Conservation (phyloP, 441 rosid genomes). For the Biscutella auriculata region DNA sequence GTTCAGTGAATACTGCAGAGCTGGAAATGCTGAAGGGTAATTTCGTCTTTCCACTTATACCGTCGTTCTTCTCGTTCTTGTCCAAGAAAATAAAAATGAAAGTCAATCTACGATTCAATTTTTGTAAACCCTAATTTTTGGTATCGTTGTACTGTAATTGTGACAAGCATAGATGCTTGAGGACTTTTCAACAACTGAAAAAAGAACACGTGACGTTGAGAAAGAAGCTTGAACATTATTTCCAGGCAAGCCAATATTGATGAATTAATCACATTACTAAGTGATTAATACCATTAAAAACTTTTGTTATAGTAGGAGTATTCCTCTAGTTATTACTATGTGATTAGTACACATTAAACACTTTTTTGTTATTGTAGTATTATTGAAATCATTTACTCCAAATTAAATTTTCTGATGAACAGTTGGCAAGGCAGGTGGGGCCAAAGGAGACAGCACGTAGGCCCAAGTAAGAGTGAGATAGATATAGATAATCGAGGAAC, state of each 20-base stretch:
- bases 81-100: neutral
- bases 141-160: neutral
- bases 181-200: slow-evolving; percentile 74
- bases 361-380: too few relatives aligned
- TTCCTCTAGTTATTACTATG: too few relatives aligned
- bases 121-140: neutral
- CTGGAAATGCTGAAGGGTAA: slow-evolving; percentile 84
- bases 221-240: slow-evolving; percentile 77
- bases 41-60: neutral
- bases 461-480: slow-evolving; percentile 31
- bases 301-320: neutral
- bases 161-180: slow-evolving; percentile 40
- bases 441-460: slow-evolving; percentile 50
- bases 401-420: neutral
- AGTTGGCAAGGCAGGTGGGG: slow-evolving; percentile 80
- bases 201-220: slow-evolving; percentile 68
- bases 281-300: neutral
- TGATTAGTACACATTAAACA: too few relatives aligned
- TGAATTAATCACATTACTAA: neutral
- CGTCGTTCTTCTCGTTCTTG: neutral
- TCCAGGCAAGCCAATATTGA: slow-evolving; percentile 40
- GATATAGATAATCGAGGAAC: slow-evolving; percentile 9
- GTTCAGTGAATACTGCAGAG: slow-evolving; percentile 71
- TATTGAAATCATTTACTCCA: too few relatives aligned
- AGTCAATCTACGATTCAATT: too few relatives aligned